Evolutionary conservation across 2,329 filamentous ascomycete genomes (phyloP).

Genomic region (Thermoascus crustaceus): DNA sequence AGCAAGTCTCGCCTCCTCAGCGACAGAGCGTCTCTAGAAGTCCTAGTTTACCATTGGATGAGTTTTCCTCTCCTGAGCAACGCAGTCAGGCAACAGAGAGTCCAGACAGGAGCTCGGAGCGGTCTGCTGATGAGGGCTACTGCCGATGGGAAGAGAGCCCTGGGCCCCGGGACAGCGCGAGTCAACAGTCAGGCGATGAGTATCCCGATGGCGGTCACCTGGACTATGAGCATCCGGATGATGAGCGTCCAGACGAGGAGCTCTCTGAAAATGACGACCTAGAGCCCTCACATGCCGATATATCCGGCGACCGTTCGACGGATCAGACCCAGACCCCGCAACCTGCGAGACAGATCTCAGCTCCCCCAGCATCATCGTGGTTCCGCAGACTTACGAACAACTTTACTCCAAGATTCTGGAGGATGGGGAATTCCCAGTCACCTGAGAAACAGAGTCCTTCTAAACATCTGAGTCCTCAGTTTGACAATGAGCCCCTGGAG

Average conservation of each 20-base stretch:
- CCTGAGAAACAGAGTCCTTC: too few relatives aligned
- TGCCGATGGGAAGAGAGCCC: background rate
- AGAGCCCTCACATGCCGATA: too few relatives aligned
- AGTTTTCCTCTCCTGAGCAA: conserved; percentile 13
- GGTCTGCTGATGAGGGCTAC: background rate
- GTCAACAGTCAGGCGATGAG: too few relatives aligned
- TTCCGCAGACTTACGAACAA: conserved; percentile 20
- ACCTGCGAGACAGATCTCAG: conserved; percentile 5
- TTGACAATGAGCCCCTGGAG: background rate
- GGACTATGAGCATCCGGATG: conserved; percentile 7
- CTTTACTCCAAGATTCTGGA: conserved; percentile 11
- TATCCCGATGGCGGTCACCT: background rate
- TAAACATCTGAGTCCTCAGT: conserved; percentile 4
- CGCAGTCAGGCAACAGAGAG: conserved; percentile 12
- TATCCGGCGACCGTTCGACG: background rate
- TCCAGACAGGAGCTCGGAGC: background rate
- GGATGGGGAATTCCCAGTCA: conserved; percentile 3
- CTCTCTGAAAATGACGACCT: too few relatives aligned
- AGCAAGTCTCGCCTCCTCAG: background rate
- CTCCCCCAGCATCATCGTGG: conserved; percentile 26
- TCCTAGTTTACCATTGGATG: conserved; percentile 10
- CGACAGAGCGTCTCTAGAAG: conserved; percentile 9
- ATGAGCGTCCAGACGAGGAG: background rate
- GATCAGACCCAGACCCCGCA: background rate
- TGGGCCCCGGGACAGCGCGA: too few relatives aligned